A percentile compares a stretch with the other conserved stretches of the same genome.
phyloP scores from a whole-genome alignment of 805 yeast genomes.

The Teunomyces tritomae region DNA sequence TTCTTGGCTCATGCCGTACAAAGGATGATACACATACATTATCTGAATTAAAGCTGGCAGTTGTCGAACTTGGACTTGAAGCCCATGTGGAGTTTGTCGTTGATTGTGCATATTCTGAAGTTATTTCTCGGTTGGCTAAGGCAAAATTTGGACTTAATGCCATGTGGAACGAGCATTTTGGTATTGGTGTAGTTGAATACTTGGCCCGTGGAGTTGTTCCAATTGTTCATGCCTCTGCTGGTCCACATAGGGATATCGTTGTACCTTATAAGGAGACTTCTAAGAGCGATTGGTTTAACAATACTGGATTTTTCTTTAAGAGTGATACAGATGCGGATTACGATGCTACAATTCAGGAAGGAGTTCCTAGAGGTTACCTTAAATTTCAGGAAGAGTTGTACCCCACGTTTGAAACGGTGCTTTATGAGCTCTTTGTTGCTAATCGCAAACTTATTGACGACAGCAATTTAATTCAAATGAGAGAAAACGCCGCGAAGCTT shows the following conservation, averaged over 20 bases:
- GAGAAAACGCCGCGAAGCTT: slow-evolving; percentile 45
- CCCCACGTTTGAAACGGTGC: slow-evolving; percentile 49
- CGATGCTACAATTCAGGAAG: slow-evolving; percentile 10
- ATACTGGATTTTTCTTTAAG: slow-evolving; percentile 79
- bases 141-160: slow-evolving; percentile 83
- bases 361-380: neutral
- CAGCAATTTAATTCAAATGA: slow-evolving; percentile 36
- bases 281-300: slow-evolving; percentile 30
- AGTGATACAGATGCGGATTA: slow-evolving; percentile 72
- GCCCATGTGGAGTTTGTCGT: slow-evolving; percentile 54
- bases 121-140: slow-evolving; percentile 50
- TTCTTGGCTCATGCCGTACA: slow-evolving; percentile 84
- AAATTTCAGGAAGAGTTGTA: slow-evolving; percentile 18
- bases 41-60: slow-evolving; percentile 42
- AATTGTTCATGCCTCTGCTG: slow-evolving; percentile 91
- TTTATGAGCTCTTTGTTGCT: slow-evolving; percentile 43
- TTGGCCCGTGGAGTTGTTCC: slow-evolving; percentile 85
- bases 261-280: slow-evolving; percentile 8
- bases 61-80: slow-evolving; percentile 24
- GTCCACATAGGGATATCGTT: slow-evolving; percentile 90
- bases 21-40: slow-evolving; percentile 63
- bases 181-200: slow-evolving; percentile 94
- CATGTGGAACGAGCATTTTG: slow-evolving; percentile 99
- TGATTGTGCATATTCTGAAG: slow-evolving; percentile 69
- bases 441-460: slow-evolving; percentile 23